phyloP scores from a whole-genome alignment of 2,329 filamentous ascomycete genomes.

The Neonectria ditissima region DNA sequence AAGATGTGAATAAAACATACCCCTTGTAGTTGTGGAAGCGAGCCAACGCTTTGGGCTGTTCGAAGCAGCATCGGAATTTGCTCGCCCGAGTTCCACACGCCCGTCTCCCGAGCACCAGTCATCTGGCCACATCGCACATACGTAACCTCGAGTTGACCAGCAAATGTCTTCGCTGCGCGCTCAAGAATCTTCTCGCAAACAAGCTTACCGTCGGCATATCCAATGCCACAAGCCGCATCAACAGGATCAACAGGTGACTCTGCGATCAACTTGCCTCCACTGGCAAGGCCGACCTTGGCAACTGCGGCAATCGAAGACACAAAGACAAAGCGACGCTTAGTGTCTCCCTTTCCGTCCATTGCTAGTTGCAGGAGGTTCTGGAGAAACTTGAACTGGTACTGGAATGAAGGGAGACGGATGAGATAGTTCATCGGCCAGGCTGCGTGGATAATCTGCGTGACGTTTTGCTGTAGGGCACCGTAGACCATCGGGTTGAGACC shows the following conservation, averaged over 20 bases:
- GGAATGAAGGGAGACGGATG: slow-evolving; percentile 33
- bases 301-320: slow-evolving; percentile 48
- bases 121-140: slow-evolving; percentile 38
- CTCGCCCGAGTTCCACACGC: slow-evolving; percentile 36
- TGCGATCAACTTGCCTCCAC: slow-evolving; percentile 21
- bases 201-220: slow-evolving; percentile 41
- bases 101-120: slow-evolving; percentile 29
- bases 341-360: slow-evolving; percentile 8
- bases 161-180: slow-evolving; percentile 16
- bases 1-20: slow-evolving; percentile 16
- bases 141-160: slow-evolving; percentile 27
- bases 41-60: slow-evolving; percentile 30
- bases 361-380: slow-evolving; percentile 34
- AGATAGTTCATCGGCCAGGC: slow-evolving; percentile 44
- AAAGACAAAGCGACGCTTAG: slow-evolving; percentile 44
- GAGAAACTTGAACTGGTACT: slow-evolving; percentile 38
- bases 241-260: slow-evolving; percentile 28
- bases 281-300: slow-evolving; percentile 23
- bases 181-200: slow-evolving; percentile 40
- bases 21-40: slow-evolving; percentile 29
- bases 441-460: slow-evolving; percentile 39
- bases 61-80: slow-evolving; percentile 39
- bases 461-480: slow-evolving; percentile 21
- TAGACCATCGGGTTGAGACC: slow-evolving; percentile 30
- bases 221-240: slow-evolving; percentile 34